Conservation (phyloP, 2,329 filamentous ascomycete genomes). For the Sordariomycetes sp. region DNA sequence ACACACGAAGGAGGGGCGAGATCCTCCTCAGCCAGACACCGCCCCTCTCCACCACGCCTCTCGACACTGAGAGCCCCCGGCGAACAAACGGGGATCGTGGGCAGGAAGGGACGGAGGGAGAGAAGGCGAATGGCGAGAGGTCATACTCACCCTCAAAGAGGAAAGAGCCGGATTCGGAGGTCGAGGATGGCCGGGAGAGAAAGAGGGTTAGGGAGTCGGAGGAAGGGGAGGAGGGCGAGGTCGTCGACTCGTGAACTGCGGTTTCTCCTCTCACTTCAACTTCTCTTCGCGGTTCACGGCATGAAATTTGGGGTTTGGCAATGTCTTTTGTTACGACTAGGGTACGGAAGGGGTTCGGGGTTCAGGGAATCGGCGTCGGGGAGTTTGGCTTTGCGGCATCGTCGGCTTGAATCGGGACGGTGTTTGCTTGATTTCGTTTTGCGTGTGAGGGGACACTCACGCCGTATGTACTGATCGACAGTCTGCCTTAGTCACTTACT, state of each 20-base stretch:
- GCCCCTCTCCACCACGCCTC: neutral
- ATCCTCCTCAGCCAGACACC: conserved; percentile 1
- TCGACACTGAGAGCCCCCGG: neutral
- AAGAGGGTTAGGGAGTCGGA: neutral
- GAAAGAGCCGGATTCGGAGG: conserved; percentile 2
- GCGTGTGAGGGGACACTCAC: neutral
- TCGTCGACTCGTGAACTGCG: neutral
- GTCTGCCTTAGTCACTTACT: too few species aligned
- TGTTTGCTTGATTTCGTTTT: neutral
- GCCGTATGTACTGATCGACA: too few species aligned
- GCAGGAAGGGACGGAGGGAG: neutral
- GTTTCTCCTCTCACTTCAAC: neutral
- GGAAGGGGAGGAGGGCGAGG: conserved; percentile 3
- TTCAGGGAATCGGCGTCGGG: neutral
- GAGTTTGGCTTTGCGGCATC: neutral
- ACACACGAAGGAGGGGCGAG: conserved; percentile 29
- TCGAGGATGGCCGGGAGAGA: neutral
- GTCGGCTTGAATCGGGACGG: neutral
- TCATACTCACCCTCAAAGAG: conserved; percentile 1
- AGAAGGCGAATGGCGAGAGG: neutral
- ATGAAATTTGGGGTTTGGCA: neutral
- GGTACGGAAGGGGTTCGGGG: neutral
- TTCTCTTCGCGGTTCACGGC: neutral
- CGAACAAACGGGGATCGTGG: neutral
- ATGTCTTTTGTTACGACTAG: neutral